phyloP scores from a whole-genome alignment of 352 stramenopile species.

The Elongisporangium senticosum region DNA sequence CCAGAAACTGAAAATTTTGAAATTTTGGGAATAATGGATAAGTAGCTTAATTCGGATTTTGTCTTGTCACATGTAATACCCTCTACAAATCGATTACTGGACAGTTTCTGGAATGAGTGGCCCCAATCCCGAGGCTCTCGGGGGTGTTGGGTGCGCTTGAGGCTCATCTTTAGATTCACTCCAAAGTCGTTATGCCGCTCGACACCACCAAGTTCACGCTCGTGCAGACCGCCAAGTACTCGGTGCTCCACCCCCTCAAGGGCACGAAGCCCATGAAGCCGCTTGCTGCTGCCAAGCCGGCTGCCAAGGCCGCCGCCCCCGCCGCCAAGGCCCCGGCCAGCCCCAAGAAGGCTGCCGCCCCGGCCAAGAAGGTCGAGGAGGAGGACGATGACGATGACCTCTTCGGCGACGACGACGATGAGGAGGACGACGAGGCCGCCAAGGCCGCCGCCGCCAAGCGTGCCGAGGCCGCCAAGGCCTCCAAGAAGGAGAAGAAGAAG shows the following conservation, averaged over 20 bases:
- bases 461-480: conserved; percentile 33
- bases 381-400: conserved; percentile 55
- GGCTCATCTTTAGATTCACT: not conserved
- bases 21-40: not conserved
- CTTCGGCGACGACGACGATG: conserved; percentile 50
- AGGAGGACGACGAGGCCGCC: conserved; percentile 47
- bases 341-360: conserved; percentile 24
- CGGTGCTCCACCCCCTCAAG: conserved; percentile 49
- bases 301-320: conserved; percentile 22
- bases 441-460: conserved; percentile 48
- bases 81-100: not conserved
- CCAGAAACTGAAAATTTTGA: not conserved
- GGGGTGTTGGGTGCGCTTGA: not conserved
- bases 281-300: conserved; percentile 26
- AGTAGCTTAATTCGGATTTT: not conserved
- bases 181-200: conserved; percentile 22
- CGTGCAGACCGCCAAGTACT: conserved; percentile 64
- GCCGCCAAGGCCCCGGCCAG: not conserved
- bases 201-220: conserved; percentile 56
- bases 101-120: not conserved
- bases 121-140: not conserved
- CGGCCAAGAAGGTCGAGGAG: conserved; percentile 19
- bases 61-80: not conserved
- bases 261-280: conserved; percentile 59
- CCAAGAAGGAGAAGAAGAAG: conserved; percentile 70